phyloP scores from a whole-genome alignment of 129 eudicot species.

The Cynara cardunculus region DNA sequence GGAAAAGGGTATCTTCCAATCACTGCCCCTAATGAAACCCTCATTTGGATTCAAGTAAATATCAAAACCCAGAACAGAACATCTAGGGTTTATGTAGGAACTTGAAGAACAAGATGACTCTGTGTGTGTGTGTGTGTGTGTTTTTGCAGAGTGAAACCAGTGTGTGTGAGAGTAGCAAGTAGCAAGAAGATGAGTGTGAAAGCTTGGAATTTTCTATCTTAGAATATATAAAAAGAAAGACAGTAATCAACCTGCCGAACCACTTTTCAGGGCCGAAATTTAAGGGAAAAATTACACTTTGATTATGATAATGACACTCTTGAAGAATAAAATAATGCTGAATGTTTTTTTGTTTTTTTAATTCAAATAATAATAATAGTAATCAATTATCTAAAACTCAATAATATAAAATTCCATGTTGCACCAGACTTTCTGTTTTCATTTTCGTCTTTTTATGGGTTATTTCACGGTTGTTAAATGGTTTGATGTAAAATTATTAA shows the following conservation, averaged over 20 bases:
- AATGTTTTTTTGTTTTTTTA: neutral
- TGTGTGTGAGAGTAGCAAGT: constrained; percentile 16
- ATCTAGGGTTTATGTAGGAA: constrained; percentile 5
- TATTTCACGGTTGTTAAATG: no score
- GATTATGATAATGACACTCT: neutral
- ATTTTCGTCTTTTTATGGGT: neutral
- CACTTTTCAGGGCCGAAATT: constrained; percentile 28
- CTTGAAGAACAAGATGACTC: constrained; percentile 18
- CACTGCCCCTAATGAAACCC: constrained; percentile 71
- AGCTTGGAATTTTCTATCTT: constrained; percentile 6
- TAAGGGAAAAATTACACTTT: constrained; percentile 8
- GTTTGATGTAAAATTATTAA: no score
- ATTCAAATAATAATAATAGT: neutral
- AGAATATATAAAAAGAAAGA: constrained; percentile 2
- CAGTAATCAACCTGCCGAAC: constrained; percentile 7
- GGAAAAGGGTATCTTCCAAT: constrained; percentile 85
- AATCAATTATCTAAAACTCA: neutral
- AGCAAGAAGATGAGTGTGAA: constrained; percentile 13
- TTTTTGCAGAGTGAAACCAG: constrained; percentile 1
- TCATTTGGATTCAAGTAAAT: constrained; percentile 35
- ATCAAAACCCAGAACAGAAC: constrained; percentile 15
- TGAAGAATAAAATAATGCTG: neutral
- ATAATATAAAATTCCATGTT: neutral
- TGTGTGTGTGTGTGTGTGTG: constrained; percentile 7
- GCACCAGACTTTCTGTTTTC: neutral